Conservation (phyloP, 768 basidiomycete species). For the Sistotremastrum suecicum region DNA sequence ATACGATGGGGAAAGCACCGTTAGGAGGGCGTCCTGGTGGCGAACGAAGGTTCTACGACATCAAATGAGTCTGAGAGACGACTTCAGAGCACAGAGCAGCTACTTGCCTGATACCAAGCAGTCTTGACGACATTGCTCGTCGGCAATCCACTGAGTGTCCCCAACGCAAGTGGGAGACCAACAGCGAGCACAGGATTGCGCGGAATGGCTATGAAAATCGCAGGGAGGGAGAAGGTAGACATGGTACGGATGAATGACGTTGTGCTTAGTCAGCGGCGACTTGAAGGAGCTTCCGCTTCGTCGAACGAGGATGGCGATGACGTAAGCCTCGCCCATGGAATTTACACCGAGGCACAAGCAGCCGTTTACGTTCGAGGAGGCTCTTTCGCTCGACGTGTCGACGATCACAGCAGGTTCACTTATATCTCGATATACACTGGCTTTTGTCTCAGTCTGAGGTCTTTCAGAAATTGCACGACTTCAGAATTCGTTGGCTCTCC, state of each 20-base stretch:
- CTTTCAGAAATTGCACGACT: conserved; percentile 60
- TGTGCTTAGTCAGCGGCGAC: too few species aligned
- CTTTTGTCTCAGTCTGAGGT: not conserved
- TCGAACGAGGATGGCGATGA: too few species aligned
- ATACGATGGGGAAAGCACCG: conserved; percentile 43
- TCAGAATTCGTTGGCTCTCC: conserved; percentile 51
- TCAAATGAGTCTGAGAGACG: not conserved
- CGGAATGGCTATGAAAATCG: conserved; percentile 36
- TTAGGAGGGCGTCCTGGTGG: conserved; percentile 41
- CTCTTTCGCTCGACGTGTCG: conserved; percentile 45
- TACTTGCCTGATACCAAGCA: conserved; percentile 45
- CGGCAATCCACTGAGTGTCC: conserved; percentile 34
- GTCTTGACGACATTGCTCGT: conserved; percentile 32
- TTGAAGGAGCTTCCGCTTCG: too few species aligned
- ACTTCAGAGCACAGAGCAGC: not conserved
- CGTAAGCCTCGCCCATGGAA: conserved; percentile 2
- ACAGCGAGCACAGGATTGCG: conserved; percentile 44
- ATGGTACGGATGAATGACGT: conserved; percentile 9
- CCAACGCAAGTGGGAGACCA: conserved; percentile 43
- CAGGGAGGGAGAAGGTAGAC: conserved; percentile 29
- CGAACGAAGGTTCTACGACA: conserved; percentile 27
- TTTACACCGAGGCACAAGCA: conserved; percentile 46
- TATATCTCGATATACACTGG: not conserved
- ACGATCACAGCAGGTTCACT: conserved; percentile 56
- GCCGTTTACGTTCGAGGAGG: conserved; percentile 61